Evolutionary conservation across 257 asterid genomes (phyloP).

Genomic region (Solanum paucissectum): DNA sequence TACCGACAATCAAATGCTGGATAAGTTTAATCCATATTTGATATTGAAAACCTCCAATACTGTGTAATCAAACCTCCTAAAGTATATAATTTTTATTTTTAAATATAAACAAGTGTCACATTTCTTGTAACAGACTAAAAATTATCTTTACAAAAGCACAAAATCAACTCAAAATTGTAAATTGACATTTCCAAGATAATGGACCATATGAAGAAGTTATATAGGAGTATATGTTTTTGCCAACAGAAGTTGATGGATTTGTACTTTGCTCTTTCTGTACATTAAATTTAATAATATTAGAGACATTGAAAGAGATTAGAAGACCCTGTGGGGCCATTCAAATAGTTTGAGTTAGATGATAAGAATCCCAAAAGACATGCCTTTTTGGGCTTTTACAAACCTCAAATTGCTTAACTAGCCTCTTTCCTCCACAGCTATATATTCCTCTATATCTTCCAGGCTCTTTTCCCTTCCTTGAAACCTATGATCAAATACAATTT

Average conservation of each 20-base stretch:
- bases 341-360: conserved; percentile 16
- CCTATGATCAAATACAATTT: background rate
- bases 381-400: conserved; percentile 16
- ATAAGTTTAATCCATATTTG: background rate
- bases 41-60: background rate
- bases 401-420: conserved; percentile 8
- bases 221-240: background rate
- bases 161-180: background rate
- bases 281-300: background rate
- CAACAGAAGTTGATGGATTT: background rate
- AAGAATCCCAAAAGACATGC: conserved; percentile 22
- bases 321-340: conserved; percentile 2
- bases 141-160: background rate
- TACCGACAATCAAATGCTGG: too few species aligned
- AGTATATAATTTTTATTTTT: background rate
- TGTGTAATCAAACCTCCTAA: background rate
- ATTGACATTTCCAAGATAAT: background rate
- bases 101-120: background rate
- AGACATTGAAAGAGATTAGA: background rate
- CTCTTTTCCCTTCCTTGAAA: conserved; percentile 18
- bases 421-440: conserved; percentile 25
- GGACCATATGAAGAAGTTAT: background rate
- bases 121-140: background rate
- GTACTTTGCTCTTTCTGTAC: background rate
- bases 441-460: conserved; percentile 13